Evolutionary conservation across 345 rosid species (phyloP).

Genomic region (Hypericum androsaemum): DNA sequence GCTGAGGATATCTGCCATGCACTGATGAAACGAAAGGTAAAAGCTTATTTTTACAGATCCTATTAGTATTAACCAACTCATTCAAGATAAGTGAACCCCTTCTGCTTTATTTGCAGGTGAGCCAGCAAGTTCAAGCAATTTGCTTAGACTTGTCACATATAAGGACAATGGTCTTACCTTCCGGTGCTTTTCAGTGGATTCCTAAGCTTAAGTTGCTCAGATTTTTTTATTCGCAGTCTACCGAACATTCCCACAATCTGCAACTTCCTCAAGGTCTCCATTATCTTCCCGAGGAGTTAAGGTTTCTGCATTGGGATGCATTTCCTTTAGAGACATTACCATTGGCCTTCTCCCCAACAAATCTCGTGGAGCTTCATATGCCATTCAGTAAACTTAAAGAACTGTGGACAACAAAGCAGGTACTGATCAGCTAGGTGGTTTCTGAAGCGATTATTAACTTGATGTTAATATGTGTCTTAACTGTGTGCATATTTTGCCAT

Average conservation of each 20-base stretch:
- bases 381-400: not conserved
- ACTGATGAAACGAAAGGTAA: conserved; percentile 8
- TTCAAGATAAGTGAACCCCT: not conserved
- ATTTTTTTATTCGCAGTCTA: not conserved
- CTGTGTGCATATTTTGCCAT: not conserved
- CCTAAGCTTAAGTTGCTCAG: not conserved
- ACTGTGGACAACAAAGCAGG: conserved; percentile 3
- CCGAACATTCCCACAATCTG: not conserved
- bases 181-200: not conserved
- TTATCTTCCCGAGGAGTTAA: not conserved
- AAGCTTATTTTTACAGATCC: not conserved
- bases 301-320: not conserved
- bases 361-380: conserved; percentile 5
- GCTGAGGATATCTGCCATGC: conserved; percentile 12
- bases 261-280: not conserved
- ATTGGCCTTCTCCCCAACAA: not conserved
- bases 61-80: not conserved
- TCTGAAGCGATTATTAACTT: too few species aligned
- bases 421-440: not conserved
- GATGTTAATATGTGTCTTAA: not conserved
- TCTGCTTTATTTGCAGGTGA: not conserved
- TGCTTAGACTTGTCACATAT: too few species aligned
- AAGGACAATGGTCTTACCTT: not conserved
- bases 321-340: conserved; percentile 7
- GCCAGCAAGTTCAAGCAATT: too few species aligned